Evolutionary conservation across 768 basidiomycete species (phyloP), one percentile per base, ranked within the genome.

Genomic region (Auriscalpium orientale): DNA sequence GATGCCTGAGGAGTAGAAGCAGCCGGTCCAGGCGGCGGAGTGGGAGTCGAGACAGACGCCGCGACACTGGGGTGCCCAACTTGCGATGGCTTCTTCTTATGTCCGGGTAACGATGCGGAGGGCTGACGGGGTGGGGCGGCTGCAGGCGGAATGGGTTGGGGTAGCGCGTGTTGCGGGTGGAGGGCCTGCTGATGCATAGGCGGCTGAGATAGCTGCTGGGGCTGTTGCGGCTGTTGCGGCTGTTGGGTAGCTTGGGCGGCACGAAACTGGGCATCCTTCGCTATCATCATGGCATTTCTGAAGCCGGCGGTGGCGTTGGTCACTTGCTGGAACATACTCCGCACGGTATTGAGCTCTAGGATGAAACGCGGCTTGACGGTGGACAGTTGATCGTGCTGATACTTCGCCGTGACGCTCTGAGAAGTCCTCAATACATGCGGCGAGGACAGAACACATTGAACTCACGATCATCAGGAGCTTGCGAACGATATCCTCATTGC

Each of bases 331-430:
- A 60, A 59, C 60, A 61, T 61, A 35, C 50, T 49, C 11, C 60
- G 60, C 34, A 61, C 58, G 5, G 58, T 59, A 46, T 61, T 58
- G 16, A 61, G 58, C 28, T 61, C 60, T 4, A 61, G 54, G 4
- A 61, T 38, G 16, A 49, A 59, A 45, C 60, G 58, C 3, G 60
- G 60, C 15, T 56, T 56, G 1, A 47, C 40, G 12, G 46, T 59
- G 21, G 53, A 44, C 11, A 51, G n/a, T 35, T 61, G 54, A 8
- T 56, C 51, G 16, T 56, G 21, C 55, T 61, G 60, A 45, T 15
- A 21, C 49, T 51, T 59, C 7, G 57, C 34, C 9, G 58, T 53
- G 38, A 52, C 50, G 48, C 55, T 55, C 60, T 61, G 58, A 21
- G 9, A 40, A 35, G 46, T 12, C 8, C 21, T 15, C 11, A 43